Percentiles rank a stretch among this genome's conserved stretches.
These are phyloP conservation scores for Achlya hypogyna DNA, from an alignment of 352 stramenopile species.

Conservation along the genomic window DNA sequence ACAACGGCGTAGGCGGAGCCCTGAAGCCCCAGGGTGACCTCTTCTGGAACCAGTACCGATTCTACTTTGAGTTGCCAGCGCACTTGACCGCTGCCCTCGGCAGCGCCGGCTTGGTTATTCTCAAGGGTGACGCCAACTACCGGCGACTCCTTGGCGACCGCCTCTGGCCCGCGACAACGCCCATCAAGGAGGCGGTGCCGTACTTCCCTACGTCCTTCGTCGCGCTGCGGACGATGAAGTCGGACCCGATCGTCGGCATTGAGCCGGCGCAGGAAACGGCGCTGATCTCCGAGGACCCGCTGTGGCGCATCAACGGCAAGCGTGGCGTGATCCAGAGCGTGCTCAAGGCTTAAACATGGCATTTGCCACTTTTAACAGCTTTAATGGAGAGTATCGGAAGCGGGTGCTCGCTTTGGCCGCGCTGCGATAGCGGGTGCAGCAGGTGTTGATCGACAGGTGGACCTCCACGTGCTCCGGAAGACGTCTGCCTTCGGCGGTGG, in stretches of 20 bases:
- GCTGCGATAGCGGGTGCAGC: too few relatives aligned
- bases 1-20: background rate
- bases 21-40: conserved; percentile 11
- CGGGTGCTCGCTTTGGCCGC: too few relatives aligned
- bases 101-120: conserved; percentile 81
- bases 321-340: conserved; percentile 62
- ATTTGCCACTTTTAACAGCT: too few relatives aligned
- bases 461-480: too few relatives aligned
- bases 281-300: conserved; percentile 40
- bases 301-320: conserved; percentile 60
- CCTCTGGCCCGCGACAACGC: conserved; percentile 78
- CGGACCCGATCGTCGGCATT: conserved; percentile 54
- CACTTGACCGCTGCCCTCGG: conserved; percentile 28
- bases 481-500: too few relatives aligned
- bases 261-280: conserved; percentile 29
- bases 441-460: too few relatives aligned
- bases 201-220: conserved; percentile 67
- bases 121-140: conserved; percentile 98
- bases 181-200: conserved; percentile 73
- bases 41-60: conserved; percentile 67
- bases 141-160: conserved; percentile 91
- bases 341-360: conserved; percentile 25
- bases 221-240: conserved; percentile 64
- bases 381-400: too few relatives aligned
- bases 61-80: conserved; percentile 57